Base-by-base conservation (phyloP, 2,329 filamentous ascomycete species). In the Cadophora malorum region DNA sequence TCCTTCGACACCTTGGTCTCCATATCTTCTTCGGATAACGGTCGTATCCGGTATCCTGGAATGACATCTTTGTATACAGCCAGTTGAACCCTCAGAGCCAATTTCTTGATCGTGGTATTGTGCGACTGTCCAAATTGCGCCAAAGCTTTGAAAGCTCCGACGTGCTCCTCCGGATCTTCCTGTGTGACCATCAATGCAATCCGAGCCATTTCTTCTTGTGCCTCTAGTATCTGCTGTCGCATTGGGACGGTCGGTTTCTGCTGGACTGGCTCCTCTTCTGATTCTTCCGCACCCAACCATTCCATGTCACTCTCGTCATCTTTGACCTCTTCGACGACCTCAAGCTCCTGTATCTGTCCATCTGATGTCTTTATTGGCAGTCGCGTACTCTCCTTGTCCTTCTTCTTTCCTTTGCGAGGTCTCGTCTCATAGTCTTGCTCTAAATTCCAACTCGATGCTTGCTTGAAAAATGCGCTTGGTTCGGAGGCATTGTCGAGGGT, bases 1-100 rank as follows among this genome's bases (percentile, higher is more conserved):
- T 98, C 96, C 78, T 97, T 97, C 5, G 94, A 97, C 1, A 98
- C 82, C 79, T 96, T 96, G 71, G 90, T 90, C 67, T 87, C 86
- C 76, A 90, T 85, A 55, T 90, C 88, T 38, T 93, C 91, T 69
- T 96, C 93, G 0, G 86, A 84, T 4, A 93, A 82, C 0, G 93
- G 91, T 21, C 96, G 90, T 82, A 99, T 98, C 69, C 96, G 87
- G 79, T 99, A 99, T 25, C 96, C 96, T 0, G 96, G 96, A 68
- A 99, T 98, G 58, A 97, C 87, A 79, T 98, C 96, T 79, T 95
- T 97, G 84, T 95, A 99, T 14, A 98, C 89, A 0, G 94, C 88
- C 78, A 96, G 86, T 80, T 97, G 94, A 25, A 96, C 93, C 59
- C 90, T 92, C 71, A 99, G 82, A 7, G 92, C 90, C 69, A 99